Evolutionary conservation across 495 filamentous ascomycete genomes (phyloP), one percentile per base, ranked within the genome.

Genomic region (Lichina pygmaea): DNA sequence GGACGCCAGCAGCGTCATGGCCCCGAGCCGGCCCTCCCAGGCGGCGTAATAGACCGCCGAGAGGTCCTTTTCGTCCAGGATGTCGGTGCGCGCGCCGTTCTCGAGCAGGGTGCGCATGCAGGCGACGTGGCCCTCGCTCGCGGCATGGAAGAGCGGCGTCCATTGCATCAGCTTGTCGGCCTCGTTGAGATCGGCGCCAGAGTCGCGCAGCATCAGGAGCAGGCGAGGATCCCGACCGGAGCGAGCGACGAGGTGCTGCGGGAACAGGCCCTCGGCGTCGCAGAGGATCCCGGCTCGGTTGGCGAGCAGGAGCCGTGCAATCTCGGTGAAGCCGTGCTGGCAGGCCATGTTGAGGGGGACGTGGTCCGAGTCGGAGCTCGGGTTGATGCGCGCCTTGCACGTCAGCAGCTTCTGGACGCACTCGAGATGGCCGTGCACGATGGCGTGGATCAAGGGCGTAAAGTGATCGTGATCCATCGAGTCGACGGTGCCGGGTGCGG

Each of bases 41-140:
- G 86, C 84, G 15, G 89, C 91, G 61, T 97, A 95, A 58, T 97
- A 95, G 79, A 94, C 81, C 7, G 89, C 85, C 6, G 85, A 81
- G 7, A 93, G 66, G 15, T 75, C 78, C 58, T 95, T 95, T 58
- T 97, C 89, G 54, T 97, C 89, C 31, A 77, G 57, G 41, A 82
- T 77, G 46, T 77, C 71, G 7, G 74, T 68, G 53, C 82, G 70
- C 17, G 77, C 89, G 17, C 76, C 76, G 43, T 75, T 65, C 41
- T 81, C 68, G 7, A 97, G 62, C 15, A 97, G 68, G 0, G 73
- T 77, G 44, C 77, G 69, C 32, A 95, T 63, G 53, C 84, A 94
- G 39, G 77, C 71, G 13, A 93, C 79, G 54, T 89, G 91, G 30
- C 89, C 89, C 66, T 97, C 89, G 53, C 86, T 93, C 9, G 86